These are phyloP conservation scores for Epichloe uncinata DNA, from an alignment of 2,329 filamentous ascomycete species.

Conservation along the genomic window DNA sequence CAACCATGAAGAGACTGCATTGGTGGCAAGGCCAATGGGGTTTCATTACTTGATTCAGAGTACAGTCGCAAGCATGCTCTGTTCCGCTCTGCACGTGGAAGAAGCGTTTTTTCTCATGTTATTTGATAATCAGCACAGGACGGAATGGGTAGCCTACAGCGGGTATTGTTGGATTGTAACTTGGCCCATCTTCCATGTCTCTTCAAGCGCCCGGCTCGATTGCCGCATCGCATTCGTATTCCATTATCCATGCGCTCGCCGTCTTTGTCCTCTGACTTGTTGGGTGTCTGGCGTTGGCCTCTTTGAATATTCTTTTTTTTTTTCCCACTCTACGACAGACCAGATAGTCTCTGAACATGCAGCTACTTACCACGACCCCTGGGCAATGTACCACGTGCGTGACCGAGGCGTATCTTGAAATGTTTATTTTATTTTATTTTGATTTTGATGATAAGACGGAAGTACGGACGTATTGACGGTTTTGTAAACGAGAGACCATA, in stretches of 20 bases:
- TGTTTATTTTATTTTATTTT: too few relatives aligned
- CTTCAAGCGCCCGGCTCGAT: neutral
- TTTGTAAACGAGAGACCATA: neutral
- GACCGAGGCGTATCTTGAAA: too few relatives aligned
- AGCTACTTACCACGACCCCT: too few relatives aligned
- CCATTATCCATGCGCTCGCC: too few relatives aligned
- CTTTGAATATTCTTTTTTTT: neutral
- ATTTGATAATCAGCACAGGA: neutral
- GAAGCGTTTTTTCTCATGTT: neutral
- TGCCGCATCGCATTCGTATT: neutral
- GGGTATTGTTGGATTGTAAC: neutral
- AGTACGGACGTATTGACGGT: too few relatives aligned
- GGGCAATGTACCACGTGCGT: too few relatives aligned
- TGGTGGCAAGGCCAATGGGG: too few relatives aligned
- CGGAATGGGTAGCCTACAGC: neutral
- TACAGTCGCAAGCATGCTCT: too few relatives aligned
- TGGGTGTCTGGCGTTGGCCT: neutral
- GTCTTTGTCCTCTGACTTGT: neutral
- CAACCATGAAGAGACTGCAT: neutral
- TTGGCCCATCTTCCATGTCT: neutral
- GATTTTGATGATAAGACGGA: neutral
- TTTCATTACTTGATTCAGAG: too few relatives aligned
- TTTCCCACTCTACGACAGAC: neutral
- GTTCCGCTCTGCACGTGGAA: neutral
- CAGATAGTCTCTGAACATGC: neutral